Percentiles rank a stretch among this genome's conserved stretches.
Evolutionary conservation across 495 filamentous ascomycete genomes (phyloP).

Genomic region (Lasiosphaeria miniovina): DNA sequence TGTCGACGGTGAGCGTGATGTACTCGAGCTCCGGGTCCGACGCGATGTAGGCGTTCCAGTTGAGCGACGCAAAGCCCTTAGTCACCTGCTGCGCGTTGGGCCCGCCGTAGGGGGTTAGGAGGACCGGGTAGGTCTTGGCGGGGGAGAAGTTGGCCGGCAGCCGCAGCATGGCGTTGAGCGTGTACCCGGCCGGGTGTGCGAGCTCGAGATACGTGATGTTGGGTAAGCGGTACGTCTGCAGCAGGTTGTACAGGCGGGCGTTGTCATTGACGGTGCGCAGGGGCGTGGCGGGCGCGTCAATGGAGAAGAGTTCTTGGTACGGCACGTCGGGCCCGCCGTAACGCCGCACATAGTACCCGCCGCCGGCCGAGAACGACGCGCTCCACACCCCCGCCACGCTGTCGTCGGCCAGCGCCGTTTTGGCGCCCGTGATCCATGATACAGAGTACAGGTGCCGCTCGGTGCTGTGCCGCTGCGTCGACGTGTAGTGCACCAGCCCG

Average conservation of each 20-base stretch:
- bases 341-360: constrained; percentile 53
- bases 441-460: constrained; percentile 56
- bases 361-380: constrained; percentile 52
- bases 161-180: constrained; percentile 46
- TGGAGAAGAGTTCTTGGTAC: constrained; percentile 52
- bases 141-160: constrained; percentile 51
- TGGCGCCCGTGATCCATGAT: constrained; percentile 40
- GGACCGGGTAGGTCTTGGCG: constrained; percentile 53
- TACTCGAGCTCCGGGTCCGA: constrained; percentile 58
- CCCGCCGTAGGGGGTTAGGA: constrained; percentile 56
- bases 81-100: constrained; percentile 50
- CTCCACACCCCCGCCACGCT: constrained; percentile 46
- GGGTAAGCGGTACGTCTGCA: constrained; percentile 50
- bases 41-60: constrained; percentile 52
- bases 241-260: constrained; percentile 38
- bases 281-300: constrained; percentile 40
- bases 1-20: constrained; percentile 55
- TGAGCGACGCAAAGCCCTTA: constrained; percentile 42
- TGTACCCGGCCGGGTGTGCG: constrained; percentile 45
- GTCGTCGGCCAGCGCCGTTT: constrained; percentile 51
- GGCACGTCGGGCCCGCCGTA: constrained; percentile 56
- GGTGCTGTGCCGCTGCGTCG: constrained; percentile 53
- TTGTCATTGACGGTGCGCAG: constrained; percentile 52
- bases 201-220: constrained; percentile 48
- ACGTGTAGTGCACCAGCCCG: constrained; percentile 52